These are phyloP conservation scores for Lecanosticta acicola DNA, from an alignment of 2,329 filamentous ascomycete species.

Conservation along the genomic window DNA sequence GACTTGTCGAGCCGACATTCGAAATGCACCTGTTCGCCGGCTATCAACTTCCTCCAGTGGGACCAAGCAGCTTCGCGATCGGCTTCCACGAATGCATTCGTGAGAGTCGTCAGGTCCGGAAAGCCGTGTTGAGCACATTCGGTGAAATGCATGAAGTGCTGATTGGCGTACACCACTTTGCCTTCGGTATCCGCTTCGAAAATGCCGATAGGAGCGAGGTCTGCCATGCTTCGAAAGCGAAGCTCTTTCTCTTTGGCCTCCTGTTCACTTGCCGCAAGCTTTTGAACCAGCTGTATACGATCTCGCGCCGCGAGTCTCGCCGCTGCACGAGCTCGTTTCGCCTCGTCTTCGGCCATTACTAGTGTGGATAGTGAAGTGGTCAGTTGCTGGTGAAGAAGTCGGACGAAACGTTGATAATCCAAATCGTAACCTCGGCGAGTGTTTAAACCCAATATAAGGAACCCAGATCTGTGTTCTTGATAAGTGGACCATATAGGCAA, in stretches of 20 bases:
- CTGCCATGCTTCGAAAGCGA: slow-evolving; percentile 35
- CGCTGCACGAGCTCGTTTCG: slow-evolving; percentile 8
- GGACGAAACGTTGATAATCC: slow-evolving; percentile 30
- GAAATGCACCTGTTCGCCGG: slow-evolving; percentile 23
- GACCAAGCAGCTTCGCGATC: slow-evolving; percentile 3
- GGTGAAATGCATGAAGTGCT: slow-evolving; percentile 33
- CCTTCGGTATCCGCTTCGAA: slow-evolving; percentile 34
- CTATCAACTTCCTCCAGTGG: slow-evolving; percentile 14
- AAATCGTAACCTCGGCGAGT: slow-evolving; percentile 32
- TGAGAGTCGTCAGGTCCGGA: slow-evolving; percentile 3
- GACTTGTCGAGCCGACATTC: slow-evolving; percentile 26
- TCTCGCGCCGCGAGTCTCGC: slow-evolving; percentile 15
- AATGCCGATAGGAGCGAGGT: slow-evolving; percentile 35
- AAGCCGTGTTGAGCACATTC: slow-evolving; percentile 10
- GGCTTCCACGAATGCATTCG: slow-evolving; percentile 11
- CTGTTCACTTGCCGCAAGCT: slow-evolving; percentile 20
- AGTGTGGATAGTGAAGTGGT: slow-evolving; percentile 25
- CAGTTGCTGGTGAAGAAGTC: slow-evolving; percentile 28
- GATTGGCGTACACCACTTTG: slow-evolving; percentile 35
- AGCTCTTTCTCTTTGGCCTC: slow-evolving; percentile 28
- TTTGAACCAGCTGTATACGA: slow-evolving; percentile 15
- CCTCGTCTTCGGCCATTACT: slow-evolving; percentile 22
- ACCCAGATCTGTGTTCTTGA: slow-evolving; percentile 15
- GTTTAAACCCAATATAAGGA: slow-evolving; percentile 32
- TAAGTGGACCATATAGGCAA: slow-evolving; percentile 29